Evolutionary conservation across 1,284 basidiomycete genomes (phyloP), one percentile per base, ranked within the genome.

Genomic region (Ceratobasidium sp.): DNA sequence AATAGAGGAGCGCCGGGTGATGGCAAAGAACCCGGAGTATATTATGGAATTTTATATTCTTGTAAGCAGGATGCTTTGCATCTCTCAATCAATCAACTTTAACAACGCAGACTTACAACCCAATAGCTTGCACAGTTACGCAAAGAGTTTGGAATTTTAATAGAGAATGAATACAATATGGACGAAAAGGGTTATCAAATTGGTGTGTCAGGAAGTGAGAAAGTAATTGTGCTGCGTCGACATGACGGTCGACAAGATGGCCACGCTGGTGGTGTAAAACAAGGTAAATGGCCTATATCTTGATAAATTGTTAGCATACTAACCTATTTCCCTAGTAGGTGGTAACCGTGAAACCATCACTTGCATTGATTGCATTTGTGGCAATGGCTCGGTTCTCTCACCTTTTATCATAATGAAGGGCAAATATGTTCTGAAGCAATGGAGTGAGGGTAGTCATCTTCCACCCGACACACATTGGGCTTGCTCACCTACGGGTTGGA

Each of bases 401-500:
- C 42, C 65, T 31, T 47, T 67, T 23, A 53, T 67, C n/a, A 67
- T 67, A 4, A 67, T 67, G 65, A 67, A 67, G 26, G 65, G 65
- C 42, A 67, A 51, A 28, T 67, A 67, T 51, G 65, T 67, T 5
- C 65, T 17, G 26, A 53, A 8, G 20, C 31, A 15, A 13, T 67
- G 65, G 65, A 51, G 39, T 23, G 45, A 51, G 11, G 15, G 35
- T 53, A 67, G 65, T 20, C 65, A 23, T 11, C 28, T 67, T 3
- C 45, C 42, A 20, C n/a, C 42, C 8, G 11, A 10, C 20, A 67
- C 65, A 28, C 42, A 31, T 13, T 67, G 65, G 65, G 65, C 78
- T 7, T 76, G 79, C 6, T 84, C 85, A 0, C 77, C 80, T 23
- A 86, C 84, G 78, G 84, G 86, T 1, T 87, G 85, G 86, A 87